Evolutionary conservation across 345 rosid species (phyloP).

Genomic region (Limnanthes douglasii): DNA sequence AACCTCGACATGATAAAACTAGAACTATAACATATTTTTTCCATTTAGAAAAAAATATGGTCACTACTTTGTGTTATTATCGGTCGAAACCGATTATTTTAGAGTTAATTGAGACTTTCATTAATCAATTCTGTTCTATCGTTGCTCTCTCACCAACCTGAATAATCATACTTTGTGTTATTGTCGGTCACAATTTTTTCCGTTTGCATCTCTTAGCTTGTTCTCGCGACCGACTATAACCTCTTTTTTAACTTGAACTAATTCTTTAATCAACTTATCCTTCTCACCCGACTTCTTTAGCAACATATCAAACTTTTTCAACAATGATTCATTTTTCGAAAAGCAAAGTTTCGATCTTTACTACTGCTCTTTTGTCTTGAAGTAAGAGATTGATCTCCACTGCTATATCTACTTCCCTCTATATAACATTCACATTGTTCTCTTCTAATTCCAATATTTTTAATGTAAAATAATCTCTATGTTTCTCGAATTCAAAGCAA

Average conservation of each 20-base stretch:
- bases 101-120: too few relatives aligned
- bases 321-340: constrained; percentile 14
- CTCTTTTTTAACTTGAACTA: constrained; percentile 28
- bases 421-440: constrained; percentile 16
- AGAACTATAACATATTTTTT: too few relatives aligned
- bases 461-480: constrained; percentile 23
- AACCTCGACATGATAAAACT: too few relatives aligned
- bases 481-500: constrained; percentile 12
- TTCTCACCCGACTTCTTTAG: constrained; percentile 14
- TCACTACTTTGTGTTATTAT: too few relatives aligned
- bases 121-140: too few relatives aligned
- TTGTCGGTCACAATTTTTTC: constrained; percentile 20
- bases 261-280: constrained; percentile 15
- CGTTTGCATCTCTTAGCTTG: constrained; percentile 22
- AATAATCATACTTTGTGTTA: too few relatives aligned
- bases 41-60: too few relatives aligned
- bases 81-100: too few relatives aligned
- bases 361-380: constrained; percentile 20
- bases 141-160: too few relatives aligned
- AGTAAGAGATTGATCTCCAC: constrained; percentile 22
- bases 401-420: constrained; percentile 21
- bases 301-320: constrained; percentile 9
- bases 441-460: constrained; percentile 30
- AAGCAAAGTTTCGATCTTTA: constrained; percentile 14
- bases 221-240: constrained; percentile 19